These are phyloP conservation scores for Penicillium flavigenum DNA, from an alignment of 495 filamentous ascomycete genomes.

Conservation along the genomic window DNA sequence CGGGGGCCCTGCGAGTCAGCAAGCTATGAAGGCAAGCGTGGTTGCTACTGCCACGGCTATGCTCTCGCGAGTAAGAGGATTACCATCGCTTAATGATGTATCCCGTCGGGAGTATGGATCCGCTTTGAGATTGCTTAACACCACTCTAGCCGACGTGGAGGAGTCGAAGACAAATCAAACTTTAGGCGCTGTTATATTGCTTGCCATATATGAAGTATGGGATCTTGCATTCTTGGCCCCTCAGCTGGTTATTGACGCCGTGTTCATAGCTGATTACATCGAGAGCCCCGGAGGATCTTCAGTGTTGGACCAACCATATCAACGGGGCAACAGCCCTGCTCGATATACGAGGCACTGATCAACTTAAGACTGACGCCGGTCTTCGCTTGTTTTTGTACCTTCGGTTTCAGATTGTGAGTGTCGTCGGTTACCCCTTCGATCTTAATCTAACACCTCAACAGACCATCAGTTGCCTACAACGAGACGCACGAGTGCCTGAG, in stretches of 20 bases:
- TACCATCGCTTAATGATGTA: slow-evolving; percentile 32
- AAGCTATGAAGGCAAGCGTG: slow-evolving; percentile 46
- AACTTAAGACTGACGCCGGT: slow-evolving; percentile 56
- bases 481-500: slow-evolving; percentile 35
- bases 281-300: slow-evolving; percentile 42
- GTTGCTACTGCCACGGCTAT: slow-evolving; percentile 53
- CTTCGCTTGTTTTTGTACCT: slow-evolving; percentile 58
- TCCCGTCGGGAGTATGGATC: slow-evolving; percentile 50
- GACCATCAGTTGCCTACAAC: slow-evolving; percentile 44
- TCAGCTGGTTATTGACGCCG: slow-evolving; percentile 14
- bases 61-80: slow-evolving; percentile 43
- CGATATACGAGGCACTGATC: slow-evolving; percentile 53
- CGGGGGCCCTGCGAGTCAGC: slow-evolving; percentile 23
- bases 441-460: slow-evolving; percentile 15
- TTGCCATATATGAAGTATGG: slow-evolving; percentile 52
- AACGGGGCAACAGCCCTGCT: slow-evolving; percentile 58
- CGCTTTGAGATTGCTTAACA: slow-evolving; percentile 50
- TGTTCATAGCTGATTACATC: slow-evolving; percentile 47
- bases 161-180: slow-evolving; percentile 61
- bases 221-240: not conserved
- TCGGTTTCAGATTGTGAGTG: slow-evolving; percentile 47
- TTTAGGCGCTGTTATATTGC: slow-evolving; percentile 59
- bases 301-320: slow-evolving; percentile 60
- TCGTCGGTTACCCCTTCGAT: not conserved
- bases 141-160: slow-evolving; percentile 51